Evolutionary conservation across 2,329 filamentous ascomycete species (phyloP).

Genomic region (Diaporthe nobilis): DNA sequence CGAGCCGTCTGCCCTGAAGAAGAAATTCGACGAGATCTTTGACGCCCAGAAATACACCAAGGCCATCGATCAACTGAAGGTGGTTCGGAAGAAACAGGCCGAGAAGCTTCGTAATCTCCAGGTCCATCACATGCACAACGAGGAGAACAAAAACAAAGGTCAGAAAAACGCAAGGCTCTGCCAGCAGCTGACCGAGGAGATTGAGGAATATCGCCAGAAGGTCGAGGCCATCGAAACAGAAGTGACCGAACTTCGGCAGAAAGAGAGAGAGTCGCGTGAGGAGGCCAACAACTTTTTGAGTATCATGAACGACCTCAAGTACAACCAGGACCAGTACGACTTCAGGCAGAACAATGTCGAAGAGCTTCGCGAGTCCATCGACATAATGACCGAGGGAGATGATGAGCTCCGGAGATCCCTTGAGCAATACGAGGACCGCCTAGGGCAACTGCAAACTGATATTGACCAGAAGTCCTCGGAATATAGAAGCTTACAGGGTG

Average conservation of each 20-base stretch:
- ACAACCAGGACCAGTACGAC: constrained; percentile 81
- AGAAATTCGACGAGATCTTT: constrained; percentile 97
- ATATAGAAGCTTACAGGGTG: constrained; percentile 75
- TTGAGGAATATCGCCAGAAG: constrained; percentile 72
- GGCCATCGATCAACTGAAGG: constrained; percentile 94
- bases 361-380: constrained; percentile 79
- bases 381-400: constrained; percentile 84
- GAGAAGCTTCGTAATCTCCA: constrained; percentile 81
- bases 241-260: constrained; percentile 74
- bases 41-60: constrained; percentile 98
- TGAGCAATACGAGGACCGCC: constrained; percentile 82
- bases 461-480: constrained; percentile 73
- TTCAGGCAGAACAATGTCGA: constrained; percentile 79
- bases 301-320: constrained; percentile 81
- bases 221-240: constrained; percentile 57
- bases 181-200: constrained; percentile 75
- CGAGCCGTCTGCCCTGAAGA: constrained; percentile 87
- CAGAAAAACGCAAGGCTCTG: constrained; percentile 78
- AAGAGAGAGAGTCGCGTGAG: constrained; percentile 74
- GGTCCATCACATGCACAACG: constrained; percentile 82
- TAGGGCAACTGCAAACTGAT: constrained; percentile 75
- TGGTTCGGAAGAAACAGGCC: constrained; percentile 85
- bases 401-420: constrained; percentile 79
- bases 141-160: constrained; percentile 87
- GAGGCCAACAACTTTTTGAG: constrained; percentile 81